Evolutionary conservation across 2,329 filamentous ascomycete genomes (phyloP).

Genomic region (Neonectria neomacrospora): DNA sequence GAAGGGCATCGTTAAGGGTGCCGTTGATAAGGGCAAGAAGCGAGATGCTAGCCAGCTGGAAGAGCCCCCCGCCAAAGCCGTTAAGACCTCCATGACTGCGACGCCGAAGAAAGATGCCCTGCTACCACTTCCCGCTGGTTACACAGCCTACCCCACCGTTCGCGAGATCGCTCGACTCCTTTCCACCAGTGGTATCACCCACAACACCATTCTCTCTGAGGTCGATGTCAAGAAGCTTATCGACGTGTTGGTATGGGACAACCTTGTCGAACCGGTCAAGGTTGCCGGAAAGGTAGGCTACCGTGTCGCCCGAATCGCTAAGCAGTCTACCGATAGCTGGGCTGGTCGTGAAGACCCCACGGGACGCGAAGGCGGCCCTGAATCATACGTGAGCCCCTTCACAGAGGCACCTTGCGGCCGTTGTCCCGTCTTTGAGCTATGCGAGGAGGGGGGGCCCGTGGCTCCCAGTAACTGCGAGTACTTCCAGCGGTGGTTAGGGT

Average conservation of each 20-base stretch:
- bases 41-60: constrained; percentile 57
- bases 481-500: constrained; percentile 83
- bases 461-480: constrained; percentile 92
- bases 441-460: constrained; percentile 89
- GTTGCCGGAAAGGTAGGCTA: constrained; percentile 63
- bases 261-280: constrained; percentile 76
- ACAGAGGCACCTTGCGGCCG: constrained; percentile 91
- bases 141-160: constrained; percentile 83
- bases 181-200: constrained; percentile 74
- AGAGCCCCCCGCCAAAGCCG: constrained; percentile 45
- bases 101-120: constrained; percentile 52
- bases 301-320: constrained; percentile 62
- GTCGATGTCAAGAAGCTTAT: constrained; percentile 86
- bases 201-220: constrained; percentile 75
- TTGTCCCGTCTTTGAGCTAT: constrained; percentile 94
- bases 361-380: constrained; percentile 53
- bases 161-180: constrained; percentile 81
- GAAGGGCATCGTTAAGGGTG: constrained; percentile 65
- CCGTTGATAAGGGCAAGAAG: constrained; percentile 60
- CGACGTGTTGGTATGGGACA: constrained; percentile 89
- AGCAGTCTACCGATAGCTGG: constrained; percentile 56
- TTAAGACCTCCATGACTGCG: constrained; percentile 38
- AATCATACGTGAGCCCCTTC: constrained; percentile 73
- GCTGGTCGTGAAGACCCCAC: constrained; percentile 52
- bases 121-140: constrained; percentile 71